Percentiles rank a stretch among this genome's conserved stretches.
These are phyloP conservation scores for Phytophthora ramorum DNA, from an alignment of 352 stramenopile species.

Conservation along the genomic window DNA sequence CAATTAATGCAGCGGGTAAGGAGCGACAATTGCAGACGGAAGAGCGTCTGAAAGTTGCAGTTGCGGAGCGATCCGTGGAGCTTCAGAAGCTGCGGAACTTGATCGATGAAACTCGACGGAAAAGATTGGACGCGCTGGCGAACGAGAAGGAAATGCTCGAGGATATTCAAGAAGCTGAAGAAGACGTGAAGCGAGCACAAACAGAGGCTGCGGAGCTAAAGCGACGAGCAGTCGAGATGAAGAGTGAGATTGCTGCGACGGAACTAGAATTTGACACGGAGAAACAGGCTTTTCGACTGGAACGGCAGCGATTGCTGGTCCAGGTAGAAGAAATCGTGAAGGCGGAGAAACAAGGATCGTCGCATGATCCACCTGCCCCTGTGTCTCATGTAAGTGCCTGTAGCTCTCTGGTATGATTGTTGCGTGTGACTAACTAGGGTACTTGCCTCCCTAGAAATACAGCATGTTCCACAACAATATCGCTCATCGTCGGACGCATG, in stretches of 20 bases:
- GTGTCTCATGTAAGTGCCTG: conserved; percentile 26
- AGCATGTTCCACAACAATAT: conserved; percentile 51
- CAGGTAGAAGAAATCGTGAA: conserved; percentile 59
- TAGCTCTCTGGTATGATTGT: neutral
- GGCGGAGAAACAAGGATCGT: conserved; percentile 36
- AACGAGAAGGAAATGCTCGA: conserved; percentile 56
- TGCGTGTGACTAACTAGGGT: neutral
- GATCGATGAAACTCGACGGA: conserved; percentile 55
- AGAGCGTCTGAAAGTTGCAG: conserved; percentile 61
- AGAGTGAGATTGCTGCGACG: conserved; percentile 47
- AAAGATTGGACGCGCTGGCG: conserved; percentile 47
- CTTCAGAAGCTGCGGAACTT: conserved; percentile 58
- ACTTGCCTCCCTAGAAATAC: conserved; percentile 25
- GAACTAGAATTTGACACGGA: conserved; percentile 57
- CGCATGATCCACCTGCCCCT: conserved; percentile 6
- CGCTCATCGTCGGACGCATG: conserved; percentile 46
- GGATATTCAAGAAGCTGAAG: conserved; percentile 46
- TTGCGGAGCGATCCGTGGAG: conserved; percentile 54
- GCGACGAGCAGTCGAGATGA: conserved; percentile 35
- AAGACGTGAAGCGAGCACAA: conserved; percentile 45
- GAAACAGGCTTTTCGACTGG: conserved; percentile 53
- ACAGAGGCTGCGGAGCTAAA: conserved; percentile 55
- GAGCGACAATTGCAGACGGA: conserved; percentile 80
- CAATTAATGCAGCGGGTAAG: neutral
- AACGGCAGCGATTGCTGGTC: conserved; percentile 51